These are phyloP conservation scores for Aspergillus aculeatus DNA, from an alignment of 2,329 filamentous ascomycete genomes.

Conservation along the genomic window DNA sequence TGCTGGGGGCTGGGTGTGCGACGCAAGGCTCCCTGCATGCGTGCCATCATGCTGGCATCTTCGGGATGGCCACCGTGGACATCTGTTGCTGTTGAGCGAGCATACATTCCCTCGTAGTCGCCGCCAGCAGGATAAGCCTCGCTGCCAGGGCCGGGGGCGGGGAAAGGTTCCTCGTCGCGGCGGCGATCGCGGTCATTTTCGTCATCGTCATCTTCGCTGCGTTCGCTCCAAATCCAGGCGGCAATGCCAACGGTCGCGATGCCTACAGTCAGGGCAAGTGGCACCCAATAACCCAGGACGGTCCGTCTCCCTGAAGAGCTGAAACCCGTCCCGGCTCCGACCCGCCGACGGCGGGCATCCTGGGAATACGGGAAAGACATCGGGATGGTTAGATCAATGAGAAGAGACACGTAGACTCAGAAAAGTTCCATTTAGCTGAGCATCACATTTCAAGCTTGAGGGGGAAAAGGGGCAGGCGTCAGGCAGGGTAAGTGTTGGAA, in stretches of 20 bases:
- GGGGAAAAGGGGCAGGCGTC: slow-evolving; percentile 14
- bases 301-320: slow-evolving; percentile 43
- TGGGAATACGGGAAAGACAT: slow-evolving; percentile 41
- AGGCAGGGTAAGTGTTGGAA: slow-evolving; percentile 2
- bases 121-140: slow-evolving; percentile 27
- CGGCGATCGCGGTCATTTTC: slow-evolving; percentile 62
- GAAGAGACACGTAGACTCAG: slow-evolving; percentile 28
- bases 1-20: slow-evolving; percentile 85
- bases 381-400: slow-evolving; percentile 28
- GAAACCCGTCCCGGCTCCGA: slow-evolving; percentile 41
- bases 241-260: slow-evolving; percentile 82
- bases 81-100: slow-evolving; percentile 38
- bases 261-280: slow-evolving; percentile 80
- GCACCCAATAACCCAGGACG: slow-evolving; percentile 73
- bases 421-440: slow-evolving; percentile 24
- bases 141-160: slow-evolving; percentile 25
- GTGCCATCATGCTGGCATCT: slow-evolving; percentile 64
- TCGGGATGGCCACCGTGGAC: slow-evolving; percentile 39
- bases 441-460: slow-evolving; percentile 34
- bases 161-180: slow-evolving; percentile 34
- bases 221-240: slow-evolving; percentile 93
- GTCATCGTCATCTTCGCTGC: slow-evolving; percentile 71
- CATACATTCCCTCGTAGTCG: slow-evolving; percentile 31
- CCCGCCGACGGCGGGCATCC: slow-evolving; percentile 39
- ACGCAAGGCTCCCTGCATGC: slow-evolving; percentile 77